phyloP scores from a whole-genome alignment of 2,329 filamentous ascomycete genomes.

The Calonectria pauciramosa region DNA sequence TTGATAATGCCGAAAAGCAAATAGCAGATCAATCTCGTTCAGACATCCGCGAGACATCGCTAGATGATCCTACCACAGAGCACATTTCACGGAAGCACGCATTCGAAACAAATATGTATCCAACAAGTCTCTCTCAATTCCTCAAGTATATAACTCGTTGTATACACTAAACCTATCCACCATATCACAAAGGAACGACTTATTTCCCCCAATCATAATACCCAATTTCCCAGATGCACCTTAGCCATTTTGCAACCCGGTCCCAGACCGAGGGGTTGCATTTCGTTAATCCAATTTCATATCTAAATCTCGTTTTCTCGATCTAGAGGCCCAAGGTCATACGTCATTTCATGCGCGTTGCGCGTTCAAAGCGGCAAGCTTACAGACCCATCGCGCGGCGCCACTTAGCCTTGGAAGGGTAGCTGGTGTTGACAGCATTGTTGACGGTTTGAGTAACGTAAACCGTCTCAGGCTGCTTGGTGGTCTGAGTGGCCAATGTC shows the following conservation, averaged over 20 bases:
- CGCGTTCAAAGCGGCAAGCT: neutral
- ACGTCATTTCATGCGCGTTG: constrained; percentile 7
- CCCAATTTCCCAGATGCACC: constrained; percentile 7
- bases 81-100: neutral
- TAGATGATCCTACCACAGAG: neutral
- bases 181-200: constrained; percentile 24
- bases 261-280: constrained; percentile 17
- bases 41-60: too few species aligned
- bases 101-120: neutral
- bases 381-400: constrained; percentile 23
- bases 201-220: constrained; percentile 13
- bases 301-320: constrained; percentile 11
- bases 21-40: too few species aligned
- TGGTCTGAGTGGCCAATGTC: constrained; percentile 39
- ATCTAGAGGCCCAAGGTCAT: constrained; percentile 16
- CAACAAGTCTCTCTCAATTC: constrained; percentile 26
- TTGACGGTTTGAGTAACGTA: constrained; percentile 43
- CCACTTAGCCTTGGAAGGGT: constrained; percentile 23
- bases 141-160: constrained; percentile 19
- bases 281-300: constrained; percentile 21
- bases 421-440: neutral
- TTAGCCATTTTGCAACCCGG: constrained; percentile 15
- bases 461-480: constrained; percentile 39
- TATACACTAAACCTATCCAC: constrained; percentile 26
- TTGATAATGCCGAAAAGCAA: too few species aligned